Evolutionary conservation across 2,329 filamentous ascomycete genomes (phyloP).

Genomic region (Fusarium albidum): DNA sequence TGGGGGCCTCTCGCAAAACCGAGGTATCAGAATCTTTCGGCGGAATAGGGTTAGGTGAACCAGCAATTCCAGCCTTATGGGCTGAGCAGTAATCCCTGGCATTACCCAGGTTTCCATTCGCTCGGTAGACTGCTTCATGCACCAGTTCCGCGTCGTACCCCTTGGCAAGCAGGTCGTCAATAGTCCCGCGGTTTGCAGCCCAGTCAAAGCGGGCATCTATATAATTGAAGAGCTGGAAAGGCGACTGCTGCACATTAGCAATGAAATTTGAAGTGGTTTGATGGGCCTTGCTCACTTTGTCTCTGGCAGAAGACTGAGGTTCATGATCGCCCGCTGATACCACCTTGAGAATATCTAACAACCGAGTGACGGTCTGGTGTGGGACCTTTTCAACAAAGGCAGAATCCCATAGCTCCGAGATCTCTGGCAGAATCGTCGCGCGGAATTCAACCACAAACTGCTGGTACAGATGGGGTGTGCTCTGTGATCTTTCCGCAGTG

Average conservation of each 20-base stretch:
- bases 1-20: slow-evolving; percentile 39
- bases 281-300: slow-evolving; percentile 57
- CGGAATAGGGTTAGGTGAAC: slow-evolving; percentile 73
- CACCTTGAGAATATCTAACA: slow-evolving; percentile 84
- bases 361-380: slow-evolving; percentile 76
- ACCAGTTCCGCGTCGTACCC: slow-evolving; percentile 66
- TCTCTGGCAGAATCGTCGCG: slow-evolving; percentile 77
- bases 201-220: slow-evolving; percentile 57
- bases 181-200: slow-evolving; percentile 42
- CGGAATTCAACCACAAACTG: slow-evolving; percentile 91
- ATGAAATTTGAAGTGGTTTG: background rate
- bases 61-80: slow-evolving; percentile 64
- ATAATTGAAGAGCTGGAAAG: slow-evolving; percentile 54
- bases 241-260: slow-evolving; percentile 22
- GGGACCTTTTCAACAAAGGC: slow-evolving; percentile 82
- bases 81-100: slow-evolving; percentile 80
- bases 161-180: slow-evolving; percentile 45
- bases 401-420: slow-evolving; percentile 85
- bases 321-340: slow-evolving; percentile 84
- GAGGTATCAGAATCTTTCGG: slow-evolving; percentile 59
- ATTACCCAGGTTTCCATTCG: slow-evolving; percentile 68
- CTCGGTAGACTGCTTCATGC: slow-evolving; percentile 83
- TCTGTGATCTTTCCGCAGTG: slow-evolving; percentile 50
- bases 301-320: slow-evolving; percentile 65
- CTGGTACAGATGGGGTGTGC: slow-evolving; percentile 56